Conservation (phyloP, 176 grass and related monocot genomes). For the Aechmea fasciata region DNA sequence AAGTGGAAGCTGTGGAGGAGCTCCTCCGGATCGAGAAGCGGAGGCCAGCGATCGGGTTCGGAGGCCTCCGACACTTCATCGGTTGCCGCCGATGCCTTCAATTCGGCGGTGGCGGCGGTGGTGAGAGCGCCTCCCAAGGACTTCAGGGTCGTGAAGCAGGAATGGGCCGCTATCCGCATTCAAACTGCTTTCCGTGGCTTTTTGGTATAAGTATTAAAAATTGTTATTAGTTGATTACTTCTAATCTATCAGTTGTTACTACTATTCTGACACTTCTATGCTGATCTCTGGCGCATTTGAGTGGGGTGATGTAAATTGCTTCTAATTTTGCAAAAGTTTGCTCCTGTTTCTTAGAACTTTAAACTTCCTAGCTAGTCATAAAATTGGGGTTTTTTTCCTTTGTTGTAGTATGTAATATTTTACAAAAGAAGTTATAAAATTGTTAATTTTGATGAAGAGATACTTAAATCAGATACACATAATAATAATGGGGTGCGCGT, state of each 20-base stretch:
- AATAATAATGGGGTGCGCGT: neutral
- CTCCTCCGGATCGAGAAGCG: constrained; percentile 34
- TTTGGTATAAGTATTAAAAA: constrained; percentile 24
- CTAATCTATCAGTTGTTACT: neutral
- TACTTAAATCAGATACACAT: neutral
- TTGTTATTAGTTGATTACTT: neutral
- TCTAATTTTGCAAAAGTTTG: too few relatives aligned
- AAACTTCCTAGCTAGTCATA: too few relatives aligned
- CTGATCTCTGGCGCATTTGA: too few relatives aligned
- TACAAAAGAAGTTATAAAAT: too few relatives aligned
- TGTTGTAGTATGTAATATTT: neutral
- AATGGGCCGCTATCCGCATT: constrained; percentile 67
- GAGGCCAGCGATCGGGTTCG: constrained; percentile 28
- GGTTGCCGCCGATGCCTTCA: constrained; percentile 35
- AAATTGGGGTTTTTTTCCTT: too few relatives aligned
- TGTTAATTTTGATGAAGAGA: too few relatives aligned
- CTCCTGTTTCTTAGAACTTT: too few relatives aligned
- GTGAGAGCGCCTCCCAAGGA: constrained; percentile 54
- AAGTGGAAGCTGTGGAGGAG: constrained; percentile 77
- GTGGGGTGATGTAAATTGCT: too few relatives aligned
- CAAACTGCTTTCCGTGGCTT: constrained; percentile 78
- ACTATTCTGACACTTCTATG: too few relatives aligned
- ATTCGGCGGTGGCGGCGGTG: constrained; percentile 41
- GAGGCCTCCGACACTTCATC: constrained; percentile 51
- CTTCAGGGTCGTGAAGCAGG: constrained; percentile 51